Evolutionary conservation across 768 basidiomycete species (phyloP), one percentile per base, ranked within the genome.

Genomic region (Amyloporia xantha): DNA sequence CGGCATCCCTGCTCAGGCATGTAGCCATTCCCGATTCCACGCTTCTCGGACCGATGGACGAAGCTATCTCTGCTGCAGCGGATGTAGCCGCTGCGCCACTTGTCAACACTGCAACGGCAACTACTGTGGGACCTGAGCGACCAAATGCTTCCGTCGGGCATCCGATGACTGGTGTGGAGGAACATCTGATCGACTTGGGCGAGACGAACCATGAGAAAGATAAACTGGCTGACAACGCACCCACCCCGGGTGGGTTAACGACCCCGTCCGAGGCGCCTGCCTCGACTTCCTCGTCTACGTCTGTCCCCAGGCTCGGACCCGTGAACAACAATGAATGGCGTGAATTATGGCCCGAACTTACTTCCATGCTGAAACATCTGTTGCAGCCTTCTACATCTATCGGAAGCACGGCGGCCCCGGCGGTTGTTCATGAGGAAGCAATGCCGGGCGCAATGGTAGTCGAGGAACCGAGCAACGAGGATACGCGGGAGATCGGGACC

Each of bases 291-390:
- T 52, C 51, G 2, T 11, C 50, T 4, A 53, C 53, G 20, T 52
- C 57, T 27, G 52, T 59, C 24, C 61, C 61, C 4, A 52, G 53
- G 20, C 50, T 62, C 6, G 58, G 45, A 0, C 54, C 56, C 6
- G 52, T 63, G 3, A 49, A 51, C 45, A 52, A 52, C 48, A 52
- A 54, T 30, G 58, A 64, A 37, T 62, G 61, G 59, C 54, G 47
- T 20, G 53, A 62, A 17, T 44, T 64, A 1, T 62, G 59, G 60
- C 62, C 62, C 1, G 62, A 64, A 46, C 24, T 64, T 20, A 58
- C 56, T 4, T 52, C 51, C 7, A 45, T 60, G 39, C 52, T 64
- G 25, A 54, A 59, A 47, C 60, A 61, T 40, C 53, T 64, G 5
- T 51, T 64, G 1, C 52, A 56, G 37, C 60, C 59, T 17, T 27